Conservation (phyloP, 2,329 filamentous ascomycete species). For the Pleurostoma richardsiae region DNA sequence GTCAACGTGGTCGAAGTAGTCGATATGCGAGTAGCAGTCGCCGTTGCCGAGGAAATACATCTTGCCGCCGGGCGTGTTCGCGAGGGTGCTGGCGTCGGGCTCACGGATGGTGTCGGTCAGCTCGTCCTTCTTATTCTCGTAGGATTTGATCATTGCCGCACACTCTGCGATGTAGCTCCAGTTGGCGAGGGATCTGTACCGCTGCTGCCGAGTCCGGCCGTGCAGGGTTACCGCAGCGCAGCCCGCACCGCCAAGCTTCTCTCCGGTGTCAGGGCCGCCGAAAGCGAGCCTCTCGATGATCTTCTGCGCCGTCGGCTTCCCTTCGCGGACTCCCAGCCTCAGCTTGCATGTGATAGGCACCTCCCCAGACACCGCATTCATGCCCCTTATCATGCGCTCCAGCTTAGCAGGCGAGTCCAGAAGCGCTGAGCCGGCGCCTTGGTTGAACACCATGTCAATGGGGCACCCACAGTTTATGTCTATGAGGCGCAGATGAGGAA, state of each 20-base stretch:
- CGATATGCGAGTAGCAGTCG: constrained; percentile 88
- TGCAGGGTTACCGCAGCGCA: constrained; percentile 95
- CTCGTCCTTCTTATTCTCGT: constrained; percentile 64
- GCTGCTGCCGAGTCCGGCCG: constrained; percentile 86
- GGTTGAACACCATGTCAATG: constrained; percentile 87
- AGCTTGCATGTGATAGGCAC: constrained; percentile 94
- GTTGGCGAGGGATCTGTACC: constrained; percentile 88
- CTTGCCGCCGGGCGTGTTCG: constrained; percentile 60
- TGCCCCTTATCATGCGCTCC: constrained; percentile 90
- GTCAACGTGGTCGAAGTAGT: constrained; percentile 76
- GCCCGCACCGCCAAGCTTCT: constrained; percentile 69
- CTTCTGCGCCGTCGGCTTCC: constrained; percentile 72
- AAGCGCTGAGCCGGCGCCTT: constrained; percentile 84
- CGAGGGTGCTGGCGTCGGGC: constrained; percentile 67
- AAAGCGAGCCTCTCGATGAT: constrained; percentile 79
- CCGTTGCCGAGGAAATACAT: constrained; percentile 95
- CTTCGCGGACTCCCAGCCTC: constrained; percentile 81
- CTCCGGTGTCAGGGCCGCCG: constrained; percentile 67
- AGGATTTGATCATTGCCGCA: constrained; percentile 73
- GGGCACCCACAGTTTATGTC: constrained; percentile 97
- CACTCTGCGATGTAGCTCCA: constrained; percentile 94
- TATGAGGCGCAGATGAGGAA: constrained; percentile 82
- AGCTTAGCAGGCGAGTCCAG: constrained; percentile 85
- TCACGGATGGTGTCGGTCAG: constrained; percentile 73
- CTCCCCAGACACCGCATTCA: constrained; percentile 89